These are phyloP conservation scores for Ilyonectria mors-panacis DNA, from an alignment of 2,329 filamentous ascomycete species.

Conservation along the genomic window DNA sequence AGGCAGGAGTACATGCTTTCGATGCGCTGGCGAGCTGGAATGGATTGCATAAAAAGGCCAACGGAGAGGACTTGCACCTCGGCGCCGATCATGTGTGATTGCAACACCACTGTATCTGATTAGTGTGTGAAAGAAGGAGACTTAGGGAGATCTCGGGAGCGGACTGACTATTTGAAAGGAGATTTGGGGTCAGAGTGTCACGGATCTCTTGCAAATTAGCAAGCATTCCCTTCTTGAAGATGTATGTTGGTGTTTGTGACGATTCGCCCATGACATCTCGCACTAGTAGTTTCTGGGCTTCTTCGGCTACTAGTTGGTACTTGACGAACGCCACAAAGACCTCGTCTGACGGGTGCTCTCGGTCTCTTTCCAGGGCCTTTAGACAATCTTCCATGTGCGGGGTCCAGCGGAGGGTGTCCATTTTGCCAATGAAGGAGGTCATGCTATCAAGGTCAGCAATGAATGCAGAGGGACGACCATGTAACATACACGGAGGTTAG, in stretches of 20 bases:
- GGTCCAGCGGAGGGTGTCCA: conserved; percentile 70
- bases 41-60: conserved; percentile 51
- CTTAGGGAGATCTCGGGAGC: neutral
- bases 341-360: conserved; percentile 65
- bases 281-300: conserved; percentile 52
- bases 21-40: conserved; percentile 52
- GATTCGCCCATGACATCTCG: conserved; percentile 49
- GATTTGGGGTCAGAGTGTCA: conserved; percentile 39
- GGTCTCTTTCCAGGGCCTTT: conserved; percentile 59
- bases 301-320: conserved; percentile 59
- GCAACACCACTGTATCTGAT: conserved; percentile 47
- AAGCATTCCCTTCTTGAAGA: conserved; percentile 52
- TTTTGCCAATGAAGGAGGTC: conserved; percentile 59
- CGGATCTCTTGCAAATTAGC: conserved; percentile 48
- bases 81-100: conserved; percentile 48
- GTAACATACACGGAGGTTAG: conserved; percentile 53
- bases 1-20: conserved; percentile 56
- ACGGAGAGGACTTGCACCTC: conserved; percentile 53
- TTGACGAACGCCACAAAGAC: conserved; percentile 57
- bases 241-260: conserved; percentile 49
- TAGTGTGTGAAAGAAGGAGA: conserved; percentile 11
- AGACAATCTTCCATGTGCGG: conserved; percentile 72
- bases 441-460: conserved; percentile 46
- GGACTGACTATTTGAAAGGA: conserved; percentile 49
- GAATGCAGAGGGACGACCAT: neutral